Conservation (phyloP, 345 rosid species). For the Melaleuca alternifolia region DNA sequence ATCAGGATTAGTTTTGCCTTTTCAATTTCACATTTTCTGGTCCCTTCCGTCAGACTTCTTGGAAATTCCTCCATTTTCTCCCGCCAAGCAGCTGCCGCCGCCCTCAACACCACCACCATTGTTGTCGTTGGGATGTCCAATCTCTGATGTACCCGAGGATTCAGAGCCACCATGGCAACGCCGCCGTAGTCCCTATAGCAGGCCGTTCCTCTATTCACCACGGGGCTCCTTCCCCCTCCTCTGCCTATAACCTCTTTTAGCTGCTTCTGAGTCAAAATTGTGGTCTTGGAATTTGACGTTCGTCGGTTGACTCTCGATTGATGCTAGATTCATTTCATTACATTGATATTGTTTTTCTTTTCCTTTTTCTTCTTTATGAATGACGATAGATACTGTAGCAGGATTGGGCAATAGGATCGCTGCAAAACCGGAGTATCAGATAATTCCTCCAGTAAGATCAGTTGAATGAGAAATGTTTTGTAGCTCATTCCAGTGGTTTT, state of each 20-base stretch:
- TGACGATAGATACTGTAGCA: constrained; percentile 18
- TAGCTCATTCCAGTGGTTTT: neutral
- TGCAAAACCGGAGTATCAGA: constrained; percentile 64
- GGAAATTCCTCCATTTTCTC: constrained; percentile 16
- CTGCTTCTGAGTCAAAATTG: neutral
- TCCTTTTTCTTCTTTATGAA: neutral
- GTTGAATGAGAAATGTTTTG: no score
- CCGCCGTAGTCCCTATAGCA: constrained; percentile 18
- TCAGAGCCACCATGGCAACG: constrained; percentile 35
- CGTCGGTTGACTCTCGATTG: fast-evolving
- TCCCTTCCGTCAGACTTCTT: constrained; percentile 34
- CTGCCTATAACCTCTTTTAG: constrained; percentile 27
- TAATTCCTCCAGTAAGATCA: constrained; percentile 56
- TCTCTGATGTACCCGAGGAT: constrained; percentile 64
- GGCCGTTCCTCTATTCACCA: constrained; percentile 27
- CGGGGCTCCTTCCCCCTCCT: constrained; percentile 16
- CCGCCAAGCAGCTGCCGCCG: constrained; percentile 9
- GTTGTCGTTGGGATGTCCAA: constrained; percentile 9
- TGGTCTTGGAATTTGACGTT: neutral
- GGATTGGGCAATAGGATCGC: constrained; percentile 60
- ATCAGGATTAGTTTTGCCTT: constrained; percentile 19
- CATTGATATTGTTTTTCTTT: neutral
- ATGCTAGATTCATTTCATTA: neutral
- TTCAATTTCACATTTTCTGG: neutral
- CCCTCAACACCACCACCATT: constrained; percentile 6